Evolutionary conservation across 805 yeast genomes (phyloP).

Genomic region (Yarrowia sp.): DNA sequence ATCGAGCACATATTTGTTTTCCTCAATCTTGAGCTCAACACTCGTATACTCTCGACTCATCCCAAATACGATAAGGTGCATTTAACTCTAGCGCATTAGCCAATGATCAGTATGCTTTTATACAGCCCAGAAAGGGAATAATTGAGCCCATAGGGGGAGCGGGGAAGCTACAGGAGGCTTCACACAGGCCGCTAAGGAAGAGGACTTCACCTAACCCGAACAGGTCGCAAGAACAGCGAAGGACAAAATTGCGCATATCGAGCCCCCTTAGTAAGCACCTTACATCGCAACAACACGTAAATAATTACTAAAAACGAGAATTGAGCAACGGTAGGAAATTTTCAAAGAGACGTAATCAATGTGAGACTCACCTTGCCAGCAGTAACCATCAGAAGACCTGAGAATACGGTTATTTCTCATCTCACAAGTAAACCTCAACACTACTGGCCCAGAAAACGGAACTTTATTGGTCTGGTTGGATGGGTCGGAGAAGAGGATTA

Average conservation of each 20-base stretch:
- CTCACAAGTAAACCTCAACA: not conserved
- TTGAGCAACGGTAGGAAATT: not conserved
- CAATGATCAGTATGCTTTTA: slow-evolving; percentile 8
- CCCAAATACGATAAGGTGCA: not conserved
- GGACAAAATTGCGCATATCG: not conserved
- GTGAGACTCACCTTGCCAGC: too few relatives aligned
- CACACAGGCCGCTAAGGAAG: not conserved
- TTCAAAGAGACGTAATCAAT: too few relatives aligned
- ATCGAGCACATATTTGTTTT: too few relatives aligned
- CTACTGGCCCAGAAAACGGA: not conserved
- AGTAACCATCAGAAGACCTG: too few relatives aligned
- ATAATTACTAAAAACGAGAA: too few relatives aligned
- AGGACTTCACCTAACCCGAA: not conserved
- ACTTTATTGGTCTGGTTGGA: not conserved
- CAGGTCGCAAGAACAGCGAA: not conserved
- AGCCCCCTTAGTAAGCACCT: too few relatives aligned
- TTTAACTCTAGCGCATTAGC: not conserved
- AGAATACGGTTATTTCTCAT: too few relatives aligned
- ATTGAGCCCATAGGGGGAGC: not conserved
- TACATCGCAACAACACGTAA: too few relatives aligned
- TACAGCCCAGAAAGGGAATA: not conserved
- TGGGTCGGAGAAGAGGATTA: not conserved
- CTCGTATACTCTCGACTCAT: not conserved
- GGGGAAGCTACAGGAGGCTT: not conserved
- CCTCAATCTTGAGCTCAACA: too few relatives aligned